phyloP scores from a whole-genome alignment of 768 basidiomycete species.

The Chlorophyllum brunneum region DNA sequence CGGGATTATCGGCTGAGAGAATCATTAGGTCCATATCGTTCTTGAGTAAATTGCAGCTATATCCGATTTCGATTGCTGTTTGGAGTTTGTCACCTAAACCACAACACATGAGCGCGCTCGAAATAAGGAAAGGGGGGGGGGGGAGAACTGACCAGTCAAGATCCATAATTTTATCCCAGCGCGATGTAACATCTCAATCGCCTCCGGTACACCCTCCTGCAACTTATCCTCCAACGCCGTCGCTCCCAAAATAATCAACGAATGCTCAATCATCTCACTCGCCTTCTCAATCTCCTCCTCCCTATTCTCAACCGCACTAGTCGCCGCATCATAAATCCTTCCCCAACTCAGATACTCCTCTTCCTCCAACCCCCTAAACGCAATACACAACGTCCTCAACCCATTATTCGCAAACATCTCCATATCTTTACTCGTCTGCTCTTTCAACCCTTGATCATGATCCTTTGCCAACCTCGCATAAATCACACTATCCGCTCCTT shows the following conservation, averaged over 20 bases:
- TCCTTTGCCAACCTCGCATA: slow-evolving; percentile 78
- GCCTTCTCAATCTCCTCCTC: slow-evolving; percentile 93
- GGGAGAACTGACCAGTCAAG: slow-evolving; percentile 63
- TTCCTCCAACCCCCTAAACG: slow-evolving; percentile 73
- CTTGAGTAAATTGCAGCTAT: slow-evolving; percentile 92
- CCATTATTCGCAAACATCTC: slow-evolving; percentile 93
- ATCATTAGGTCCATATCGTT: slow-evolving; percentile 97
- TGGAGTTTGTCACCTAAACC: slow-evolving; percentile 87
- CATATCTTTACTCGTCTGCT: slow-evolving; percentile 81
- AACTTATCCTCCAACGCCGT: slow-evolving; percentile 97
- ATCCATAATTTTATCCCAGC: slow-evolving; percentile 99
- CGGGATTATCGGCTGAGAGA: slow-evolving; percentile 76
- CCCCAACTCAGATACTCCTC: slow-evolving; percentile 85
- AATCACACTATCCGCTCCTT: slow-evolving; percentile 96
- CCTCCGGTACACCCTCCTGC: slow-evolving; percentile 95
- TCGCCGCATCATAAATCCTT: slow-evolving; percentile 77
- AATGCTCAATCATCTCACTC: slow-evolving; percentile 78
- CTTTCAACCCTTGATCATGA: slow-evolving; percentile 72
- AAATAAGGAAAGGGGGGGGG: slow-evolving; percentile 1
- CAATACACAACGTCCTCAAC: slow-evolving; percentile 86
- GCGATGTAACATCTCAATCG: slow-evolving; percentile 85
- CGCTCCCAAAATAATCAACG: slow-evolving; percentile 82
- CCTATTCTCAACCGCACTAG: slow-evolving; percentile 67
- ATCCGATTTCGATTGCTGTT: slow-evolving; percentile 98
- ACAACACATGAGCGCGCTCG: neutral